These are phyloP conservation scores for Celoporthe dispersa DNA, from an alignment of 2,329 filamentous ascomycete species.

Conservation along the genomic window DNA sequence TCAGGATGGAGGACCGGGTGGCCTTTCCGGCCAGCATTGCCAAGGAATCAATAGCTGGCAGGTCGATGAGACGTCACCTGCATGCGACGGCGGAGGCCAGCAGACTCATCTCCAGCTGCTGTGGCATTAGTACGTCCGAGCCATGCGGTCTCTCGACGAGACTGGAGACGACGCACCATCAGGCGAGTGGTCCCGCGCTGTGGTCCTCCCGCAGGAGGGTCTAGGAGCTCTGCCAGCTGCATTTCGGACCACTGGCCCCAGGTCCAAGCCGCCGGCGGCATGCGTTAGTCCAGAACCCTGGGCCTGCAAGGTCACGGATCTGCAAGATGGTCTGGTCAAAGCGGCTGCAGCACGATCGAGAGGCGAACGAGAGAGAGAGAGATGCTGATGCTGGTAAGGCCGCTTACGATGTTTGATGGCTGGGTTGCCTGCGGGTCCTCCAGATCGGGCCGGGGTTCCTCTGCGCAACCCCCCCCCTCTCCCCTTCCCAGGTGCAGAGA, in stretches of 20 bases:
- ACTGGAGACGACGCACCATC: conserved; percentile 22
- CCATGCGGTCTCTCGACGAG: conserved; percentile 25
- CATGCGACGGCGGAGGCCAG: not conserved
- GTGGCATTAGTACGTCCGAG: conserved; percentile 16
- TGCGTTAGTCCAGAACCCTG: not conserved
- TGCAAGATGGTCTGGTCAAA: conserved; percentile 8
- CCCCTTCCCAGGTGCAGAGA: not conserved
- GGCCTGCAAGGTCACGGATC: conserved; percentile 9
- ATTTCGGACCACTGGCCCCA: not conserved
- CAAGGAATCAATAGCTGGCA: not conserved
- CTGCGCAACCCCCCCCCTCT: too few species aligned
- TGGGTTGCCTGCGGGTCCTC: conserved; percentile 13
- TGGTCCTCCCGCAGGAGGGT: not conserved
- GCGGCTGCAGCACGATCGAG: conserved; percentile 7
- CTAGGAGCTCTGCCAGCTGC: too few species aligned
- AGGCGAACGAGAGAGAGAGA: conserved; percentile 15
- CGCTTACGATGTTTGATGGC: conserved; percentile 8
- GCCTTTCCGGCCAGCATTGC: not conserved
- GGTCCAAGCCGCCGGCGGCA: not conserved
- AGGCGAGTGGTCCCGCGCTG: conserved; percentile 5
- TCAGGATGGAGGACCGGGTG: not conserved
- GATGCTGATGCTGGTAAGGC: conserved; percentile 4
- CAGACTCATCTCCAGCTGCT: not conserved
- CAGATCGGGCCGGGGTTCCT: conserved; percentile 18
- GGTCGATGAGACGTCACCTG: conserved; percentile 7